Conservation (phyloP, 2,329 filamentous ascomycete species). For the Claviceps paspali region DNA sequence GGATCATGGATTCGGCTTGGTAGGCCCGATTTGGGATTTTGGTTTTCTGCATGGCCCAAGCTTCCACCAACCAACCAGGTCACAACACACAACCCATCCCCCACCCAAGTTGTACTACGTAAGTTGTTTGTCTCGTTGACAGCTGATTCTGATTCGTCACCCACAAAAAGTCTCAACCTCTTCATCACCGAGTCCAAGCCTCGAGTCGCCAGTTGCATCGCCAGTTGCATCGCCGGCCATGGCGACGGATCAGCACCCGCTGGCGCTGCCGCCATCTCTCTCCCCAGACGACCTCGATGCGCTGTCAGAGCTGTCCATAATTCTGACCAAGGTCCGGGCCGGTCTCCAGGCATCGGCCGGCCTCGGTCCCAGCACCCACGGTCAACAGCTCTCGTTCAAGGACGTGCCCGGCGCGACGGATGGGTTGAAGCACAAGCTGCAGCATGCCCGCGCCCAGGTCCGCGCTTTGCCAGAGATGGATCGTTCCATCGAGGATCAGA, state of each 20-base stretch:
- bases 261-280: conserved; percentile 47
- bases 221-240: too few species aligned
- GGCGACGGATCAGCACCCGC: conserved; percentile 25
- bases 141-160: too few species aligned
- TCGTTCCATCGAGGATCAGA: conserved; percentile 51
- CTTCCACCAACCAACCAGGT: too few species aligned
- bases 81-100: too few species aligned
- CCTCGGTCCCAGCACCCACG: conserved; percentile 19
- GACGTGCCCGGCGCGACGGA: conserved; percentile 68
- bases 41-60: too few species aligned
- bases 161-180: too few species aligned
- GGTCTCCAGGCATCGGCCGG: conserved; percentile 27
- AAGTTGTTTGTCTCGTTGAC: too few species aligned
- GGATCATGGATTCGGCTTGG: too few species aligned
- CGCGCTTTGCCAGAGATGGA: conserved; percentile 54
- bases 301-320: conserved; percentile 63
- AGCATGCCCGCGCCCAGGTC: conserved; percentile 56
- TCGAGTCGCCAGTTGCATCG: too few species aligned
- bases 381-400: conserved; percentile 39
- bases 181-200: too few species aligned
- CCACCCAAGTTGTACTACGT: too few species aligned
- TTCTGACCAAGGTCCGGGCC: conserved; percentile 57
- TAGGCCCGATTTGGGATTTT: too few species aligned
- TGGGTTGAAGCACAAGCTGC: conserved; percentile 67
- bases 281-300: conserved; percentile 75